Conservation (phyloP, 2,329 filamentous ascomycete genomes). For the Fusarium concolor region DNA sequence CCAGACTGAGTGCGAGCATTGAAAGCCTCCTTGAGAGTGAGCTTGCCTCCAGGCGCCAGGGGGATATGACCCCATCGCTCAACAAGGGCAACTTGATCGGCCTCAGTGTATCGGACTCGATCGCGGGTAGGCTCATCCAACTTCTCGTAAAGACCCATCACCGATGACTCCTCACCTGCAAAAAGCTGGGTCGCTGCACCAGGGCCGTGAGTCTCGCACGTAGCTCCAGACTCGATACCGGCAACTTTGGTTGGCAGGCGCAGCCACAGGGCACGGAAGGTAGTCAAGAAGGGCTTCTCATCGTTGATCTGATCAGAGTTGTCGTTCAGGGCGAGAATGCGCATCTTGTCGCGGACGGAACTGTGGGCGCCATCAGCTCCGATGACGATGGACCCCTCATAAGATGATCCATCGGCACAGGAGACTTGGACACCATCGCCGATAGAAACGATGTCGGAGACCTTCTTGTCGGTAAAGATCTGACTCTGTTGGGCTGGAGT, state of each 20-base stretch:
- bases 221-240: slow-evolving; percentile 37
- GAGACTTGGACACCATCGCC: slow-evolving; percentile 26
- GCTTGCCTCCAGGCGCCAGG: slow-evolving; percentile 17
- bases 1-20: slow-evolving; percentile 40
- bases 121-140: slow-evolving; percentile 29
- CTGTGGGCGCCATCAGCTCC: slow-evolving; percentile 42
- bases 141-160: slow-evolving; percentile 37
- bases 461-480: slow-evolving; percentile 28
- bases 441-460: slow-evolving; percentile 24
- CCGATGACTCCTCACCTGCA: slow-evolving; percentile 23
- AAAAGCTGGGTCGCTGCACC: slow-evolving; percentile 36
- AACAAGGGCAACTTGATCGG: slow-evolving; percentile 28
- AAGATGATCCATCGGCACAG: slow-evolving; percentile 33
- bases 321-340: slow-evolving; percentile 44
- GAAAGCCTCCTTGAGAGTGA: slow-evolving; percentile 50
- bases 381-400: slow-evolving; percentile 37
- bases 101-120: slow-evolving; percentile 28
- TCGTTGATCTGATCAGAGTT: slow-evolving; percentile 35
- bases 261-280: slow-evolving; percentile 52
- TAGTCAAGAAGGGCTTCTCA: slow-evolving; percentile 48
- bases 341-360: slow-evolving; percentile 31
- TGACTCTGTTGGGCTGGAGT: slow-evolving; percentile 44
- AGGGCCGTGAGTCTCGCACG: slow-evolving; percentile 48
- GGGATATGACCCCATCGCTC: slow-evolving; percentile 37
- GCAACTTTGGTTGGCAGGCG: slow-evolving; percentile 43